Evolutionary conservation across 2,329 filamentous ascomycete genomes (phyloP), one percentile per base, ranked within the genome.

Genomic region (Domatiomyces catenatus): DNA sequence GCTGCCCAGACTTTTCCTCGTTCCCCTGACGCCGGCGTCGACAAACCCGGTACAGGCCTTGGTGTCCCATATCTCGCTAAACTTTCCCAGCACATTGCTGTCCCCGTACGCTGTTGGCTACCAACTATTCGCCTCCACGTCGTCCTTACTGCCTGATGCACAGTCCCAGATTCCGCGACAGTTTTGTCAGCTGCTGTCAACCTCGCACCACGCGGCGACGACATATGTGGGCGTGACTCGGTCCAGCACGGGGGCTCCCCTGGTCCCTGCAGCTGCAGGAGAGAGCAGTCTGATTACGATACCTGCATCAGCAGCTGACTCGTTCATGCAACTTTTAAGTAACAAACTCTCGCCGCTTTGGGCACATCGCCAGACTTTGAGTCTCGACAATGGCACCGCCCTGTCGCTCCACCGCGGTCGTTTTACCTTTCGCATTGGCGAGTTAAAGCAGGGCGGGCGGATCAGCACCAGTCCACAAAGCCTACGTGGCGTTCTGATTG

Each of bases 271-370:
- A 3, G 28, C 51, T 26, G 3, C 47, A 3, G 28, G 44, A 12
- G 36, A 53, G 6, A 45, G 43, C 8, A 50, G 53, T 6, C 26
- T 55, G 17, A 54, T 58, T 22, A 56, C 57, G 18, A 55, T 60
- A 42, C 56, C 57, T 15, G 51, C 53, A 8, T 46, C 51, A 15
- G 43, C 50, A 6, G 43, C 54, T 3, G 57, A 58, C 28, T 36
- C 51, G n/a, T 55, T 59, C 49, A 52, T 54, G 19, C 54, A 55
- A 18, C 51, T 59, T n/a, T 48, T 60, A 15, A 49, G 50, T 6
- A 56, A 52, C 7, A 60, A 58, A 45, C 32, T 60, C n/a, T 54
- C 58, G 49, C 50, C 58, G 26, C 50, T 55, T 39, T 60, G 58
- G 58, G 49, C 52, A 17, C 51, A 51, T 45, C 52, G 57, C 19